Conservation (phyloP, 257 asterid genomes). For the Jacaranda copaia region DNA sequence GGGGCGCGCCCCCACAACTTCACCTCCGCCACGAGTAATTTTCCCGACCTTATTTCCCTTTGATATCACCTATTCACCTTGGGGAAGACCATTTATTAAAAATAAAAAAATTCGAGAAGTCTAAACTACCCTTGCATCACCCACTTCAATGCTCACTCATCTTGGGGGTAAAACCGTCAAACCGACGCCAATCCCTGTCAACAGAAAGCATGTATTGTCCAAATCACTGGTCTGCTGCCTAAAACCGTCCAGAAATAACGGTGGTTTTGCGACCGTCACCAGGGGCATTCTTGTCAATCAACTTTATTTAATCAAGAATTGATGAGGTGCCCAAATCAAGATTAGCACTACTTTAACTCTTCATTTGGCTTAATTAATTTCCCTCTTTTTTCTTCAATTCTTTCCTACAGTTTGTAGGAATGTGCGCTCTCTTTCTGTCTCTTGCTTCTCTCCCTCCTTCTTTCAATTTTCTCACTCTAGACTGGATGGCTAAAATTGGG, state of each 20-base stretch:
- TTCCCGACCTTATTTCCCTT: constrained; percentile 29
- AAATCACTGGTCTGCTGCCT: constrained; percentile 44
- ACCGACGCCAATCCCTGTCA: constrained; percentile 45
- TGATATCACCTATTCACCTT: constrained; percentile 38
- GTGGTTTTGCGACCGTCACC: constrained; percentile 34
- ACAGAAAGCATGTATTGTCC: constrained; percentile 54
- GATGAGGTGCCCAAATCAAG: constrained; percentile 14
- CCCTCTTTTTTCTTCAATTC: constrained; percentile 22
- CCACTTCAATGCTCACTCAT: neutral
- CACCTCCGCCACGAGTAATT: constrained; percentile 58
- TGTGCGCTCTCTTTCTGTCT: constrained; percentile 15
- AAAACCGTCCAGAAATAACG: constrained; percentile 44
- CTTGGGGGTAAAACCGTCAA: constrained; percentile 43
- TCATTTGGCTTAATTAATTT: constrained; percentile 26
- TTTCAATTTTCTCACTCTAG: constrained; percentile 42
- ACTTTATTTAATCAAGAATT: constrained; percentile 8
- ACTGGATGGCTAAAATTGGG: constrained; percentile 39
- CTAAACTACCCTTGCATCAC: constrained; percentile 13
- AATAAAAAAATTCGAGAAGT: neutral
- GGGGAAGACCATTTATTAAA: neutral
- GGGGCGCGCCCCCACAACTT: constrained; percentile 53
- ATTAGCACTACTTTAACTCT: constrained; percentile 40
- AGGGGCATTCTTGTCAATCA: constrained; percentile 45
- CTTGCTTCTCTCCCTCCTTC: constrained; percentile 26
- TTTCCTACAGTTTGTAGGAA: constrained; percentile 1